phyloP scores from a whole-genome alignment of 2,329 filamentous ascomycete species.

The Neonectria sp. region DNA sequence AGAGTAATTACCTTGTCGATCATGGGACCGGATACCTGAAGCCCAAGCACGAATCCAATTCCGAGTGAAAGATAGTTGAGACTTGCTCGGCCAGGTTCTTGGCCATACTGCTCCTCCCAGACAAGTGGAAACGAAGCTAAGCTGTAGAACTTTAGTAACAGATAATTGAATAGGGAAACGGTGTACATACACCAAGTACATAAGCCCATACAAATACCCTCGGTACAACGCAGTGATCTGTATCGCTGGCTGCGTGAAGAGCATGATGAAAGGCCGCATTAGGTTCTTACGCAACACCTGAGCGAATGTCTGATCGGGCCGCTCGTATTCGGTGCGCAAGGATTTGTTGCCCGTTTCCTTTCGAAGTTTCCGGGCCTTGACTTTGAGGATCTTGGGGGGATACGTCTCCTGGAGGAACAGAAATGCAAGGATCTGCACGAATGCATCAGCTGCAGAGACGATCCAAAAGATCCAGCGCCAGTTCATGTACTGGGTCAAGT shows the following conservation, averaged over 20 bases:
- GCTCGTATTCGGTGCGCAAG: conserved; percentile 50
- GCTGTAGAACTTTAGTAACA: conserved; percentile 25
- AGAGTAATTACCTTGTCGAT: conserved; percentile 50
- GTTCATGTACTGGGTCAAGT: conserved; percentile 53
- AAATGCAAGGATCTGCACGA: conserved; percentile 53
- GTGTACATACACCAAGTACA: conserved; percentile 62
- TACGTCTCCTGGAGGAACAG: conserved; percentile 59
- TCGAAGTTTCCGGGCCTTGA: conserved; percentile 47
- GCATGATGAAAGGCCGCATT: conserved; percentile 63
- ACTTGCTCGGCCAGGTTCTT: conserved; percentile 62
- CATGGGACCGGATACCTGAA: conserved; percentile 63
- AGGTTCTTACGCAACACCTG: conserved; percentile 51
- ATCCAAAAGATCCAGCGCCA: conserved; percentile 65
- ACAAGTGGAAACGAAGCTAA: conserved; percentile 68
- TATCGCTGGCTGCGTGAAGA: conserved; percentile 66
- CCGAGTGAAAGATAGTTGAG: conserved; percentile 69
- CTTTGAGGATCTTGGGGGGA: conserved; percentile 50
- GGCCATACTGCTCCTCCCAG: conserved; percentile 63
- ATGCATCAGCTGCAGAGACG: conserved; percentile 55
- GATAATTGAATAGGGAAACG: rapidly evolving
- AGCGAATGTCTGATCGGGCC: conserved; percentile 42
- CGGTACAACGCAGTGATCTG: conserved; percentile 65
- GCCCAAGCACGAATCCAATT: conserved; percentile 68
- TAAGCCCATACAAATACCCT: conserved; percentile 67
- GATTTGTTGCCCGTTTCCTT: conserved; percentile 48